Base-by-base conservation (phyloP, 108 stramenopile species). In the Nitzschia sp. region DNA sequence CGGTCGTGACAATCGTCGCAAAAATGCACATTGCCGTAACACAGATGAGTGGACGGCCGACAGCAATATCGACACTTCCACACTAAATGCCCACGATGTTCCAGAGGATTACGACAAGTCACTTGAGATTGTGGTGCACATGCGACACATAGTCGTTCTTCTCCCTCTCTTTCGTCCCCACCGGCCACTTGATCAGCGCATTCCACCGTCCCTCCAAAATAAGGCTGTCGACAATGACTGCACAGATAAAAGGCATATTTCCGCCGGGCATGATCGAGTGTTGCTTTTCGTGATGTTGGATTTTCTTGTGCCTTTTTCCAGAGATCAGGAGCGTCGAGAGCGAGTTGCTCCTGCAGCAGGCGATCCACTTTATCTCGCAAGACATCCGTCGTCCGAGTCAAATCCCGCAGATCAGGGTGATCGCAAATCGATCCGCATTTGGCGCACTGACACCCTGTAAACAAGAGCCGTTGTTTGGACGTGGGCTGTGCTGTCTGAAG, bases 1-100 rank as follows among this genome's bases (percentile, higher is more conserved):
- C 81, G 68, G 53, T 84, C 82, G 58, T 89, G 85, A 69, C 88
- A 89, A 2, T 38, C 38, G 1, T 71, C 57, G 46, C 88, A 89
- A 45, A 89, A 85, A 60, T 89, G 88, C 15, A 89, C 83, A 57
- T 68, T 80, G 15, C 85, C 88, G 54, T 84, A 86, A 45, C 88
- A 89, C 0, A 89, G 57, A 70, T 76, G 72, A 19, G 57, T 80
- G 27, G 80, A 58, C 19, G 85, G 85, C 26, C 72, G 55, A 66
- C 88, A 89, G 54, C 88, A 89, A 68, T 89, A 89, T 24, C 88
- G 80, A 68, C 88, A 89, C 66, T 89, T 89, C 88, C 88, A 89
- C 19, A 80, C 68, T 6, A 72, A 65, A 58, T 55, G 74, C 26
- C 70, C 71, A 21, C 82, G 56, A 61, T 89, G 88, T 51, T 77